Evolutionary conservation across 1,139 yeast genomes (phyloP), one percentile per base, ranked within the genome.

Genomic region (Lodderomyces pseudojiufengensis): DNA sequence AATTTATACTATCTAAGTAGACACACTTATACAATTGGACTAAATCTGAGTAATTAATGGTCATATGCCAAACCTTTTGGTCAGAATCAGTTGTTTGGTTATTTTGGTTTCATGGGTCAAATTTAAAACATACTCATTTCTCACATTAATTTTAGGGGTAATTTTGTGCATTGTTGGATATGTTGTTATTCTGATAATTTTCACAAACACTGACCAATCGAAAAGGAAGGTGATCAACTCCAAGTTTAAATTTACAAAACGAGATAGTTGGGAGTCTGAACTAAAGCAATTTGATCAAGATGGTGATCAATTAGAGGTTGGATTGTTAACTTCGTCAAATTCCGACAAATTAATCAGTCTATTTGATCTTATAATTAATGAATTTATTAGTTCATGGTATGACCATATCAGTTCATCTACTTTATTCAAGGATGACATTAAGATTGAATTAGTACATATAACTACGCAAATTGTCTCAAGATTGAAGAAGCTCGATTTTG

Each of bases 341-440:
- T 18, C 20, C 7, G 20, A 18, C 5, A 18, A 18, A 18, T 18
- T 18, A 7, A 18, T 18, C 20, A 18, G 35, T 11, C 25, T 87
- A 7, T 58, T 82, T 2, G 65, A 68, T 25, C 55, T 74, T 18
- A 63, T 86, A 1, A 47, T 83, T 2, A 55, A 75, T 9, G 84
- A 80, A 44, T 87, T 84, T 53, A 69, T 88, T 2, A 54, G 61
- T 29, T 54, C 76, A 3, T 88, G 97, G 97, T 85, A 65, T 48
- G 44, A 51, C 3, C 59, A 61, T 11, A 68, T 83, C 6, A 72
- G 84, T 0, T 39, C 54, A 0, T 72, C 75, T 33, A 45, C 57
- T 1, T 50, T 68, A 4, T 84, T 88, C 46, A 76, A 80, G 5
- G 66, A 71, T 2, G 72, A 73, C 26, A 64, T 87, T 4, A 72